Conservation (phyloP, 495 filamentous ascomycete species). For the Penicillium cosmopolitanum region DNA sequence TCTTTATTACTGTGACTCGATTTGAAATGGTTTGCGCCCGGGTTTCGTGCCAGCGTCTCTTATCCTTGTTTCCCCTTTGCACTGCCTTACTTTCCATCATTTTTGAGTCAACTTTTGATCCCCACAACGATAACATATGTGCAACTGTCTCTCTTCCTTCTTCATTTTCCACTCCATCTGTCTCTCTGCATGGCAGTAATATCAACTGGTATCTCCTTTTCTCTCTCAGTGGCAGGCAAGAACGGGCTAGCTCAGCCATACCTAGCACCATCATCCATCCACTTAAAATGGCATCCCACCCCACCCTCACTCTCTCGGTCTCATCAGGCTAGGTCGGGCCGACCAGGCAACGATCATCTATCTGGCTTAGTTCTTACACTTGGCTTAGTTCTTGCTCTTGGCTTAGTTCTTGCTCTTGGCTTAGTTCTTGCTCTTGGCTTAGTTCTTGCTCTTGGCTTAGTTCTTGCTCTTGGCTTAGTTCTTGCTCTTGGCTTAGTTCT, state of each 20-base stretch:
- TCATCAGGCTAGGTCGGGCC: not conserved
- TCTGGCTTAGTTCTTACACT: no score
- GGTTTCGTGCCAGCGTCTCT: slow-evolving; percentile 10
- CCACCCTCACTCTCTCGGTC: not conserved
- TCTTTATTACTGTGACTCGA: not conserved
- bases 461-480: not conserved
- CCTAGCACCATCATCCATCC: not conserved
- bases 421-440: not conserved
- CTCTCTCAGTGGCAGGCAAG: not conserved
- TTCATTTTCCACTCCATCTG: not conserved
- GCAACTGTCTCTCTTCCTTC: not conserved
- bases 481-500: no score
- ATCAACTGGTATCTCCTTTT: not conserved
- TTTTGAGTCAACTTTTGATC: slow-evolving; percentile 4
- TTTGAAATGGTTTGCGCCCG: slow-evolving; percentile 9
- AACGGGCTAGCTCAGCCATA: not conserved
- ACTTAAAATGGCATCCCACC: not conserved
- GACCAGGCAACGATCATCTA: no score
- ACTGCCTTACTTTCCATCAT: not conserved
- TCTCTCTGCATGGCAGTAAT: slow-evolving; percentile 6
- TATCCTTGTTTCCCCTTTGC: not conserved
- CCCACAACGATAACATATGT: not conserved
- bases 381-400: not conserved
- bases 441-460: not conserved
- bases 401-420: not conserved